Conservation (phyloP, 495 filamentous ascomycete genomes). For the Alectoria sarmentosa region DNA sequence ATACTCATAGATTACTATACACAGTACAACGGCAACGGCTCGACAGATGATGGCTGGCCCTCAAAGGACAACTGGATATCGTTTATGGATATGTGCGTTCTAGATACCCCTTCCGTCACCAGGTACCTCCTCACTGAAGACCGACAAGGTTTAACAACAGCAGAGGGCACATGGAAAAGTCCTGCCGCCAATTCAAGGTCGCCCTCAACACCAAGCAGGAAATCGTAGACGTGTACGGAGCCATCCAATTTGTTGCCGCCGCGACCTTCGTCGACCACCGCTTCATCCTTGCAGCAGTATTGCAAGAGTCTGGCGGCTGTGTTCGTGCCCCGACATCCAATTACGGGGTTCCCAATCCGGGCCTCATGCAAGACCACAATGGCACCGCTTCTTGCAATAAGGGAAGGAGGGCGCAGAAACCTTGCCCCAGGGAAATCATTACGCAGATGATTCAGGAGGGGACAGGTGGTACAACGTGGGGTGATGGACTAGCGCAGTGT, state of each 20-base stretch:
- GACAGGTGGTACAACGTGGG: slow-evolving; percentile 32
- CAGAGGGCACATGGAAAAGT: slow-evolving; percentile 34
- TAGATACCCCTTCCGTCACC: background rate
- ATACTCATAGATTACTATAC: slow-evolving; percentile 17
- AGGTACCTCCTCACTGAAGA: background rate
- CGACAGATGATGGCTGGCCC: slow-evolving; percentile 21
- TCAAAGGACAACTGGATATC: slow-evolving; percentile 21
- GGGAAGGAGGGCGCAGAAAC: slow-evolving; percentile 29
- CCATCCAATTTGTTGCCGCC: slow-evolving; percentile 35
- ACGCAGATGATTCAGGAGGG: slow-evolving; percentile 46
- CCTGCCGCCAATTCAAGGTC: slow-evolving; percentile 38
- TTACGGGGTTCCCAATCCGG: slow-evolving; percentile 43
- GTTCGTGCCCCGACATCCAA: slow-evolving; percentile 45
- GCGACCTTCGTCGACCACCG: slow-evolving; percentile 44
- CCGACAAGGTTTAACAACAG: slow-evolving; percentile 37
- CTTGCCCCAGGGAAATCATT: slow-evolving; percentile 42
- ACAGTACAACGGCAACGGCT: slow-evolving; percentile 22
- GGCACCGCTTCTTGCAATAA: slow-evolving; percentile 42
- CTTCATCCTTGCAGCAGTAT: slow-evolving; percentile 50
- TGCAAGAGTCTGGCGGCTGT: slow-evolving; percentile 56
- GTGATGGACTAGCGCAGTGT: slow-evolving; percentile 39
- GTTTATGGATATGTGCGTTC: slow-evolving; percentile 20
- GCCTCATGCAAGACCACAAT: slow-evolving; percentile 49
- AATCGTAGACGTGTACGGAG: slow-evolving; percentile 33
- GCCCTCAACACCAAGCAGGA: slow-evolving; percentile 37